Evolutionary conservation across 345 rosid species (phyloP).

Genomic region (Chamaenerion angustifolium): DNA sequence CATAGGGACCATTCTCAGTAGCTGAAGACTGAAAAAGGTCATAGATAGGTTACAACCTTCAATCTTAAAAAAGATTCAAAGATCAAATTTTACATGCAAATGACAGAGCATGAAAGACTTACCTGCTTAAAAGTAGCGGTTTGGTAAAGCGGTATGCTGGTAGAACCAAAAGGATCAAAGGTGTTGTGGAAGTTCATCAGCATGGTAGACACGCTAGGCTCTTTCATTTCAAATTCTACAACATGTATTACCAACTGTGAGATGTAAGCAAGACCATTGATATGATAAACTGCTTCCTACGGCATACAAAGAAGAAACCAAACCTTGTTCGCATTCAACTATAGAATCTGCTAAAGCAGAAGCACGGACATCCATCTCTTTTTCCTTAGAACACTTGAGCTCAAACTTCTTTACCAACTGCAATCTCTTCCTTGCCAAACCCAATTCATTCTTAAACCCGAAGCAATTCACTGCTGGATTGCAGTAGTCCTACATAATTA

Average conservation of each 20-base stretch:
- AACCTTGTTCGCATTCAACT: conserved; percentile 21
- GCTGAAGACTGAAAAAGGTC: conserved; percentile 58
- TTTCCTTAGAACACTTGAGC: conserved; percentile 29
- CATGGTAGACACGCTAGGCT: conserved; percentile 56
- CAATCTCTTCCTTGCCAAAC: conserved; percentile 15
- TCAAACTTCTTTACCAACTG: conserved; percentile 17
- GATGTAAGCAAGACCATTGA: neutral
- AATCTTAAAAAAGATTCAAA: neutral
- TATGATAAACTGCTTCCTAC: neutral
- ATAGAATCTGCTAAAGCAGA: conserved; percentile 26
- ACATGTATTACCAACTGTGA: neutral
- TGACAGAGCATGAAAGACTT: neutral
- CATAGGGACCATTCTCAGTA: conserved; percentile 63
- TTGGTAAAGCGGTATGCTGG: conserved; percentile 85
- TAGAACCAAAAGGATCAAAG: conserved; percentile 75
- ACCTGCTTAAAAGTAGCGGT: conserved; percentile 95
- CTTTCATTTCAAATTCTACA: conserved; percentile 33
- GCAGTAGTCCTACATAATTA: conserved; percentile 22
- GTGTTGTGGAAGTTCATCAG: conserved; percentile 53
- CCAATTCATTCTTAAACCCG: conserved; percentile 15
- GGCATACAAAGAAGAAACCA: neutral
- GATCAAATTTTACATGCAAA: neutral
- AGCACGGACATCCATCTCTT: conserved; percentile 26
- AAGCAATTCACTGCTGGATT: conserved; percentile 8
- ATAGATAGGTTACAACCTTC: neutral